These are phyloP conservation scores for Spizellomyces punctatus DNA, from an alignment of 192 early-diverging fungal species.

Conservation along the genomic window DNA sequence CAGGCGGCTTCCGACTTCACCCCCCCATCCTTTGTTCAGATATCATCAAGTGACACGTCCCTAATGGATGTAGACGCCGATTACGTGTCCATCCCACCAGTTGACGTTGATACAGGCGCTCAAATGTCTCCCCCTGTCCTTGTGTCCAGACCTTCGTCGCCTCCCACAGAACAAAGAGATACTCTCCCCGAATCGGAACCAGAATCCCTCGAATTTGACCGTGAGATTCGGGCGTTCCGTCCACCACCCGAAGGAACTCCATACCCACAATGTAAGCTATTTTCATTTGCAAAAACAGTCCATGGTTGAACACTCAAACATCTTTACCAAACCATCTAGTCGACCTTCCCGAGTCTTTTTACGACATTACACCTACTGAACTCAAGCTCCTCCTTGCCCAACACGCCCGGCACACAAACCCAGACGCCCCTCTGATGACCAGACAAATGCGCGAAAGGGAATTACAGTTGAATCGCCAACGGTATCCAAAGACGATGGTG, in stretches of 20 bases:
- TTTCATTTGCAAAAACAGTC: not conserved
- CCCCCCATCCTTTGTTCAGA: no score
- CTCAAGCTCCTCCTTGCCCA: conserved; percentile 60
- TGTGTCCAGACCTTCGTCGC: no score
- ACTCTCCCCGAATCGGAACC: no score
- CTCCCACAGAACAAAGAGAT: not conserved
- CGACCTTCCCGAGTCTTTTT: conserved; percentile 87
- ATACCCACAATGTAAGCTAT: conserved; percentile 9
- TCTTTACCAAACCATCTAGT: conserved; percentile 43
- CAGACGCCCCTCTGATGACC: conserved; percentile 77
- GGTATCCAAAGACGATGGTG: conserved; percentile 76
- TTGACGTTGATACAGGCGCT: no score
- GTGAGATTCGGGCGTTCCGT: conserved; percentile 11
- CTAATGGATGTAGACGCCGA: no score
- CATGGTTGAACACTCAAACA: not conserved
- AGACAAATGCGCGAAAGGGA: conserved; percentile 75
- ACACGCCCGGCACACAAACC: conserved; percentile 33
- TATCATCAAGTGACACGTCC: no score
- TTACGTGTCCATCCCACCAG: no score
- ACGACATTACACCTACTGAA: conserved; percentile 72
- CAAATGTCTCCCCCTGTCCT: no score
- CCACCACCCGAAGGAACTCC: conserved; percentile 42
- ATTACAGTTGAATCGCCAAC: conserved; percentile 55
- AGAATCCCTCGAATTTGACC: not conserved
- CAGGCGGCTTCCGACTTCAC: no score